Evolutionary conservation across 2,329 filamentous ascomycete genomes (phyloP), one percentile per base, ranked within the genome.

Genomic region (Basipetospora chlamydospora): DNA sequence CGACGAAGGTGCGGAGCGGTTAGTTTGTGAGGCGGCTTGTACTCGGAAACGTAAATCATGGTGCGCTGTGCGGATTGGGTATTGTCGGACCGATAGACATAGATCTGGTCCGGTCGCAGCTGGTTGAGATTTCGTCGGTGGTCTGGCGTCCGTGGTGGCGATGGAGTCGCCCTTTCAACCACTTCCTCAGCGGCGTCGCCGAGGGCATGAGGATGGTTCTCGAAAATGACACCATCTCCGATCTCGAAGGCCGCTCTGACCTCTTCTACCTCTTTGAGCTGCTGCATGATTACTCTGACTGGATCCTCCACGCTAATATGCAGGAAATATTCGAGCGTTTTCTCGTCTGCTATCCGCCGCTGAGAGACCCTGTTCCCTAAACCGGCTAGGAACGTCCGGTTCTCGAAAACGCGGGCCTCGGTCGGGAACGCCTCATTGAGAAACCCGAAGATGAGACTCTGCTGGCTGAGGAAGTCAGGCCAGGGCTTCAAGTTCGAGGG

Each of bases 1-100:
- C 51, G 38, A 23, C 57, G 55, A 35, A 70, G 58, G 42, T 63
- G 54, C 12, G 43, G 44, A 26, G 54, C 46, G 6, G 58, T 58
- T 2, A 70, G 45, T 43, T 68, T 66, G 43, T 66, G 55, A 0
- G 61, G 63, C 12, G 59, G 44, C 49, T 67, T 70, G 42, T 66
- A 64, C 47, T 70, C 56, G 20, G 50, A 49, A 29, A 63, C 40
- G 16, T 51, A 56, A 4, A 48, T 35, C 39, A 56, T 53, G 10
- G 6, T 33, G 15, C 7, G n/a, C n/a, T n/a, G 13, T 28, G 6
- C 5, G 15, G 8, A 16, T 18, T 11, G 11, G 16, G 10, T 10
- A 9, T n/a, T 30, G 12, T 44, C 37, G 6, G 41, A 44, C 37
- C 36, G 35, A 26, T 46, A 50, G 13, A 51, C 44, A 35, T 45